Percentiles rank a stretch among this genome's conserved stretches.
Evolutionary conservation across 192 early-diverging fungal species (phyloP).

Genomic region (Mortierella antarctica): DNA sequence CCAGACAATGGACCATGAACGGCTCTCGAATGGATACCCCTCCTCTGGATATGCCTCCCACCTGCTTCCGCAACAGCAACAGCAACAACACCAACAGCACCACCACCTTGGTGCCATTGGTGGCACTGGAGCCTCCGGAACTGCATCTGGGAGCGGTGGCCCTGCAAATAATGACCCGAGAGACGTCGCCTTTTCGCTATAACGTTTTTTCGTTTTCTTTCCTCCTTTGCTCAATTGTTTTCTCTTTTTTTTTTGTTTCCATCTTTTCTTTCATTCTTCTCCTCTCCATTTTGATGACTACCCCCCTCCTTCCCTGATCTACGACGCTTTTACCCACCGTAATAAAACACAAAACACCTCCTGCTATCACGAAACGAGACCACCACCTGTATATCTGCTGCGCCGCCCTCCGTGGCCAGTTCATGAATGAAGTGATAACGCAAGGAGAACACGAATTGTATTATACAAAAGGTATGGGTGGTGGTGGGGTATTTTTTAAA

Average conservation of each 20-base stretch:
- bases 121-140: slow-evolving; percentile 2
- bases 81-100: slow-evolving; percentile 17
- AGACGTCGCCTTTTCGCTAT: background rate
- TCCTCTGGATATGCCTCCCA: slow-evolving; percentile 16
- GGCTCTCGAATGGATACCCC: slow-evolving; percentile 29
- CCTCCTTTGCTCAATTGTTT: background rate
- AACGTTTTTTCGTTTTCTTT: background rate
- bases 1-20: slow-evolving; percentile 31
- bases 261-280: background rate
- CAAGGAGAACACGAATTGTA: no score
- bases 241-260: slow-evolving; percentile 7
- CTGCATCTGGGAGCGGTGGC: background rate
- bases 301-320: no score
- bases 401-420: no score
- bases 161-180: background rate
- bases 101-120: slow-evolving; percentile 16
- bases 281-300: background rate
- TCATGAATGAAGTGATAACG: no score
- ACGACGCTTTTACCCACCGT: no score
- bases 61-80: slow-evolving; percentile 18
- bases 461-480: no score
- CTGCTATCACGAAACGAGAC: no score
- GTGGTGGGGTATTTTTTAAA: slow-evolving; percentile 4
- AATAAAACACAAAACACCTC: no score
- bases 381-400: no score